phyloP scores from a whole-genome alignment of 306 rosid species.

The Cucurbita moschata region DNA sequence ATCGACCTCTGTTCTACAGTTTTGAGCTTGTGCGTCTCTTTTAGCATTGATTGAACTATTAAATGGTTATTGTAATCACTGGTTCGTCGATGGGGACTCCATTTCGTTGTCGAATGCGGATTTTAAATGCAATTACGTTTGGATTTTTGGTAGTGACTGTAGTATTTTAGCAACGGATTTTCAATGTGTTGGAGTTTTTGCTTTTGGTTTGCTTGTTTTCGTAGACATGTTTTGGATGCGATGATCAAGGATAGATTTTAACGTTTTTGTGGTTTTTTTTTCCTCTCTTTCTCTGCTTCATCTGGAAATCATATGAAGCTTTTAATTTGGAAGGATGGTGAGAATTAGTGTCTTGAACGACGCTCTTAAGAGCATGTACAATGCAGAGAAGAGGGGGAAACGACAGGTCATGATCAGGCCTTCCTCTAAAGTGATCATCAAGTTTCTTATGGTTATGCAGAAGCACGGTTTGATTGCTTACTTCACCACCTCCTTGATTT shows the following conservation, averaged over 20 bases:
- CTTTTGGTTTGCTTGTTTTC: neutral
- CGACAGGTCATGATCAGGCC: conserved; percentile 13
- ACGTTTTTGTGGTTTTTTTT: neutral
- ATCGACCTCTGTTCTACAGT: neutral
- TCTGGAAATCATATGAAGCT: neutral
- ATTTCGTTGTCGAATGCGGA: neutral
- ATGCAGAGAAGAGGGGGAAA: conserved; percentile 13
- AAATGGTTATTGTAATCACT: neutral
- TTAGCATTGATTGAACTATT: neutral
- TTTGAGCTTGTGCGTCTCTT: neutral
- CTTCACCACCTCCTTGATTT: neutral
- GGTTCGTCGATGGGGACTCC: neutral
- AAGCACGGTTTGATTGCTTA: conserved; percentile 3
- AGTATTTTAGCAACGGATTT: neutral
- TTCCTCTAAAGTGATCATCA: conserved; percentile 9
- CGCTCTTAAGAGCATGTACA: conserved; percentile 16
- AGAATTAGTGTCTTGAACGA: conserved; percentile 14
- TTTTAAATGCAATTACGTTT: neutral
- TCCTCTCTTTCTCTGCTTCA: neutral
- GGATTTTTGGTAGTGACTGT: neutral
- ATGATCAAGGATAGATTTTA: neutral
- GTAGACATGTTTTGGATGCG: neutral
- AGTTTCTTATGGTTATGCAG: conserved; percentile 14
- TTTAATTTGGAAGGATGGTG: conserved; percentile 9
- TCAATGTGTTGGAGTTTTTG: neutral